Percentiles rank a stretch among this genome's conserved stretches.
These are phyloP conservation scores for Podila horticola DNA, from an alignment of 192 early-diverging fungal genomes.

Conservation along the genomic window DNA sequence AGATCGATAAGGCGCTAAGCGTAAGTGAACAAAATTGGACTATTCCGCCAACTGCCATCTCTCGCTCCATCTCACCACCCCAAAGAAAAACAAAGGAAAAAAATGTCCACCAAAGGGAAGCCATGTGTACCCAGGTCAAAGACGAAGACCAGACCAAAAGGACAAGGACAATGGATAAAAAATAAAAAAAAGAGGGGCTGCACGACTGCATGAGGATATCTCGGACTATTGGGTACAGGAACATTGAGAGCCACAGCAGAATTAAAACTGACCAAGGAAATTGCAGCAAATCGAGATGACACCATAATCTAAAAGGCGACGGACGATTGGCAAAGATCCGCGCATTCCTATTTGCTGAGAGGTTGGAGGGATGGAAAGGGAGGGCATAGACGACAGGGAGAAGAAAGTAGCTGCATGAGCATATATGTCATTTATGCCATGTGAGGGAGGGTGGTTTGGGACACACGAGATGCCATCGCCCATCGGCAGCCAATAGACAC, in stretches of 20 bases:
- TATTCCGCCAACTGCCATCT: neutral
- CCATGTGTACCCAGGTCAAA: neutral
- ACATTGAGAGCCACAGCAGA: conserved; percentile 1
- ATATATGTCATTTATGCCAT: neutral
- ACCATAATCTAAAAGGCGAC: conserved; percentile 3
- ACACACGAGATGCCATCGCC: too few relatives aligned
- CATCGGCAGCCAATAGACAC: too few relatives aligned
- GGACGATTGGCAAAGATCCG: conserved; percentile 2
- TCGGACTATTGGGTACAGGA: neutral
- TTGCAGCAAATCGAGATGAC: neutral
- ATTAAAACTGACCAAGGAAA: neutral
- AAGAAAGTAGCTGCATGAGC: neutral
- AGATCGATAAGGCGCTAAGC: conserved; percentile 86
- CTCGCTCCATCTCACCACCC: neutral
- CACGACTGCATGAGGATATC: neutral
- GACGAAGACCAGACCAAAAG: neutral
- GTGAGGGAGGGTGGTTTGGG: neutral
- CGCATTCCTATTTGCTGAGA: conserved; percentile 1
- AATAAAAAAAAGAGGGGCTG: neutral
- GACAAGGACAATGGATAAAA: neutral
- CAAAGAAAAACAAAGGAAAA: too few relatives aligned
- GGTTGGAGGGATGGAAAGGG: neutral
- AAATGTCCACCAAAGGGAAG: too few relatives aligned
- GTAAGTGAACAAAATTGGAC: conserved; percentile 17
- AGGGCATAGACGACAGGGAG: neutral